Base-by-base conservation (phyloP, 2,329 filamentous ascomycete genomes). In the Fusarium denticulatum region DNA sequence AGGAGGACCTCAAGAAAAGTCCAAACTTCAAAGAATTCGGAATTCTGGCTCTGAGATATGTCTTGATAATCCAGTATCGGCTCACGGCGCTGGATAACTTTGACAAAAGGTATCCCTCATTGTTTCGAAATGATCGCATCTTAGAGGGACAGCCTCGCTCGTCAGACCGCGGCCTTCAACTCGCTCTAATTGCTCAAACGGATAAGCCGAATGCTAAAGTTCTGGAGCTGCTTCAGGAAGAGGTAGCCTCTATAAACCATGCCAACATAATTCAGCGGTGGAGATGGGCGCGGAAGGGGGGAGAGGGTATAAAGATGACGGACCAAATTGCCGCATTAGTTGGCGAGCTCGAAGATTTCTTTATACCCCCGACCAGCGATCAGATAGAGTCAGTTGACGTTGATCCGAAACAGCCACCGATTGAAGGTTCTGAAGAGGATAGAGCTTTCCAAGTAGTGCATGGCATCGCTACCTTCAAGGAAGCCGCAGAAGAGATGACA, bases 351-450 rank as follows among this genome's bases (percentile, higher is more conserved):
- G 22, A 49, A 11, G 20, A 30, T 9, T 49, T 49, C 28, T 49
- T 30, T 2, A 6, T 22, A 16, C 46, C 28, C 5, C 46, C 46
- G 14, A 5, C 14, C 2, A n/a, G 46, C 22, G 46, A 49, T 16
- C 42, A 45, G 12, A 45, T 14, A 5, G 24, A 18, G 24, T 3
- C 11, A 45, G 24, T 45, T 45, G 24, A 26, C 7, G 3, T 45
- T 4, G 42, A 26, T 11, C 16, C 0, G 7, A 26, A 13, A 1
- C n/a, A 16, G 14, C 20, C 20, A 16, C 14, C 2, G 3, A 8
- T 30, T 8, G 20, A 7, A 12, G 26, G 20, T 16, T 12, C 9
- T 12, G 20, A 4, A 18, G 46, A 49, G 14, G 20, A 30, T 6
- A 9, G 20, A 18, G 14, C 46, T 49, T 13, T 18, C 14, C 13